Percentiles rank a stretch among this genome's conserved stretches.
phyloP scores from a whole-genome alignment of 441 rosid species.

The Theobroma grandiflorum region DNA sequence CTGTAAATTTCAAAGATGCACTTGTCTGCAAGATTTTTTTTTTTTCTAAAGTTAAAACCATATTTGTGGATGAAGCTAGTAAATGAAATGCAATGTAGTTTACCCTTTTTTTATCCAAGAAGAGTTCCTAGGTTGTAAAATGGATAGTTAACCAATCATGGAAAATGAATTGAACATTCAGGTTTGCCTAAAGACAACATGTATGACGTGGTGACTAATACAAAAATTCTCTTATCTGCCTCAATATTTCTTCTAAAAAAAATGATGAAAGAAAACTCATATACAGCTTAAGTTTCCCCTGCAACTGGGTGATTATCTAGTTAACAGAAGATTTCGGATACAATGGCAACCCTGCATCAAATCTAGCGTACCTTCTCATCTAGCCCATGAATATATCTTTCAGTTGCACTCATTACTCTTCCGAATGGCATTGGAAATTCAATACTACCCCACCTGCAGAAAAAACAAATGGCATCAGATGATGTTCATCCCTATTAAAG shows the following conservation, averaged over 20 bases:
- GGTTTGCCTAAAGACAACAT: background rate
- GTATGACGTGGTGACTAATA: background rate
- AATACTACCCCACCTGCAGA: conserved; percentile 68
- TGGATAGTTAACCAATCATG: background rate
- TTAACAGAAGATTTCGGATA: background rate
- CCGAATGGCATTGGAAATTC: conserved; percentile 80
- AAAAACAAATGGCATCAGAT: conserved; percentile 32
- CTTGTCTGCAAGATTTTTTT: conserved; percentile 69
- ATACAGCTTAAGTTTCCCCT: conserved; percentile 4
- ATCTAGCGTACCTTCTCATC: conserved; percentile 78
- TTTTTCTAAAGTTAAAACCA: background rate
- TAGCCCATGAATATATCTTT: conserved; percentile 83
- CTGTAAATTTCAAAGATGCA: conserved; percentile 93
- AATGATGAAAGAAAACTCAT: background rate
- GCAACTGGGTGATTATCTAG: background rate
- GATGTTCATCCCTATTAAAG: conserved; percentile 7
- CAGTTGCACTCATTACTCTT: conserved; percentile 77
- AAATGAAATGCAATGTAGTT: background rate
- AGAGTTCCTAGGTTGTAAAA: background rate
- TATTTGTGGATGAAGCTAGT: background rate
- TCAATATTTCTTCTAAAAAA: background rate
- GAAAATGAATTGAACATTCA: background rate
- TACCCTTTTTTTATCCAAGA: background rate
- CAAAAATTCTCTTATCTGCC: background rate
- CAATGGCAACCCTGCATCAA: conserved; percentile 1